phyloP scores from a whole-genome alignment of 73 alveolate species.

The Paramecium sonneborni region DNA sequence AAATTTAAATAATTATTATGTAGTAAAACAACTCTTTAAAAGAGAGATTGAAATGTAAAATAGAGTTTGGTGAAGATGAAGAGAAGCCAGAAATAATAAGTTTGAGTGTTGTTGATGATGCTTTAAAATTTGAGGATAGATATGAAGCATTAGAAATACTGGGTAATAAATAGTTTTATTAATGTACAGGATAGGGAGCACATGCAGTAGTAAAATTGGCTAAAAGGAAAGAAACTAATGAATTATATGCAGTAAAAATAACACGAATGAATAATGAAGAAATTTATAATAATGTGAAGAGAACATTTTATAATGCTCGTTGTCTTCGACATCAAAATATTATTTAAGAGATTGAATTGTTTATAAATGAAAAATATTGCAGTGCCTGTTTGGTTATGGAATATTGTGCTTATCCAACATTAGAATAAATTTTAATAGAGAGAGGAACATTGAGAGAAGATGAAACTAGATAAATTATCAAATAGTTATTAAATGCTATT shows the following conservation, averaged over 20 bases:
- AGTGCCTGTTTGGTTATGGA: constrained; percentile 66
- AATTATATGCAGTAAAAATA: constrained; percentile 62
- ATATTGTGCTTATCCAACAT: constrained; percentile 61
- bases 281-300: constrained; percentile 44
- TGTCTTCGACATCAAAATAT: constrained; percentile 51
- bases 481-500: constrained; percentile 23
- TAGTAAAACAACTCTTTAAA: background rate
- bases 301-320: constrained; percentile 53
- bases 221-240: constrained; percentile 31
- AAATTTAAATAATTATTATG: background rate
- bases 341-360: constrained; percentile 38
- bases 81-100: constrained; percentile 38
- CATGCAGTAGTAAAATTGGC: constrained; percentile 57
- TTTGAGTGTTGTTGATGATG: background rate
- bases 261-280: constrained; percentile 53
- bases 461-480: constrained; percentile 19
- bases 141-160: background rate
- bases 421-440: background rate
- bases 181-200: constrained; percentile 51
- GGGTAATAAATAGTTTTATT: background rate
- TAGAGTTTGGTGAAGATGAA: constrained; percentile 25
- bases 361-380: constrained; percentile 54
- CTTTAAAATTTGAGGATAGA: constrained; percentile 9
- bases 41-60: background rate
- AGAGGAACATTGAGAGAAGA: constrained; percentile 16